phyloP scores from a whole-genome alignment of 2,329 filamentous ascomycete species.

The Talaromyces piceae region DNA sequence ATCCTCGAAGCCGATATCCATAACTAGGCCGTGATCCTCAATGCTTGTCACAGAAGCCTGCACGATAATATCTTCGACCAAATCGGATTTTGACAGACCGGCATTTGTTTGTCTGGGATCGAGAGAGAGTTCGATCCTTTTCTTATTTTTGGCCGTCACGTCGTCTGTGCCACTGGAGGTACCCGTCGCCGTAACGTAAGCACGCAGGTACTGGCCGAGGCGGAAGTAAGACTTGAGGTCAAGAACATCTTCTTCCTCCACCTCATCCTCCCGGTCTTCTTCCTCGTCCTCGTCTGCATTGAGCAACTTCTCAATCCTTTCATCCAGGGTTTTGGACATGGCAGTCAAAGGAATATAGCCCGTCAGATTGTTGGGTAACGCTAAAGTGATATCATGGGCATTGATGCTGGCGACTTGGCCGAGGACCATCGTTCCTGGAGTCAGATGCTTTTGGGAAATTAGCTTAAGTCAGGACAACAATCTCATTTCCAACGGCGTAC shows the following conservation, averaged over 20 bases:
- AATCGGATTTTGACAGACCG: constrained; percentile 62
- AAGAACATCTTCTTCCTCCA: constrained; percentile 50
- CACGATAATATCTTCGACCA: constrained; percentile 68
- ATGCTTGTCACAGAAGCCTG: constrained; percentile 85
- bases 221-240: constrained; percentile 69
- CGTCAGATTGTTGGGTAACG: constrained; percentile 84
- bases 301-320: constrained; percentile 61
- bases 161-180: constrained; percentile 40
- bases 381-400: constrained; percentile 67
- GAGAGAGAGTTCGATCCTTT: constrained; percentile 79
- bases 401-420: constrained; percentile 80
- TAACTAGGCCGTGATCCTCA: constrained; percentile 92
- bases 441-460: constrained; percentile 58
- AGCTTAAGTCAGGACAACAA: constrained; percentile 16
- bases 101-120: constrained; percentile 72
- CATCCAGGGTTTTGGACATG: constrained; percentile 73
- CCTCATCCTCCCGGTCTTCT: constrained; percentile 47
- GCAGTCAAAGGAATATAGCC: constrained; percentile 88
- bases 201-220: constrained; percentile 80
- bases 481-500: constrained; percentile 39
- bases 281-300: constrained; percentile 53
- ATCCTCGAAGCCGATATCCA: constrained; percentile 75
- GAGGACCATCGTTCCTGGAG: constrained; percentile 78
- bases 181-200: constrained; percentile 70
- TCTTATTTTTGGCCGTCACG: constrained; percentile 60